A percentile compares a stretch with the other conserved stretches of the same genome.
phyloP scores from a whole-genome alignment of 345 rosid species.

The Psidium friedrichsthalianum region DNA sequence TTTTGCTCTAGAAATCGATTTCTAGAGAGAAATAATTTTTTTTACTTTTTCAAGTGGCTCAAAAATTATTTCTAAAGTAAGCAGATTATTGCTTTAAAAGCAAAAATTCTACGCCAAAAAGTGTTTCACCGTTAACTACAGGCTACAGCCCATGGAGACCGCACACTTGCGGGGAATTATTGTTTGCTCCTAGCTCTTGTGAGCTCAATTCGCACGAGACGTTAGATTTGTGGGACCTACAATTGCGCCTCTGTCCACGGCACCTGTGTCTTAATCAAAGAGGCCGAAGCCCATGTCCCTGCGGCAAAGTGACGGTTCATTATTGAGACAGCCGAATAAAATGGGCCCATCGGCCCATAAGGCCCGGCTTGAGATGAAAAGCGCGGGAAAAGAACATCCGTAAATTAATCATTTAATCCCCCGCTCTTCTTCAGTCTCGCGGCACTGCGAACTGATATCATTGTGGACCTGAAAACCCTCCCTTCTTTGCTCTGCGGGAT shows the following conservation, averaged over 20 bases:
- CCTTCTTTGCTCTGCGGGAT: not conserved
- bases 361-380: not conserved
- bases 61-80: no score
- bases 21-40: no score
- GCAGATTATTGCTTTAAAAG: no score
- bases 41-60: no score
- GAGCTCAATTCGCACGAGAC: not conserved
- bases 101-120: no score
- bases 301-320: not conserved
- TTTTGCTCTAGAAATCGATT: no score
- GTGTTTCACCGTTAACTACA: no score
- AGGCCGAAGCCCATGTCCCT: slow-evolving; percentile 89
- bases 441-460: not conserved
- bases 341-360: not conserved
- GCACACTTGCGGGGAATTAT: not conserved
- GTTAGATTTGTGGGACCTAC: not conserved
- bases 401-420: not conserved
- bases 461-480: not conserved
- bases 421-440: not conserved
- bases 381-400: slow-evolving; percentile 3
- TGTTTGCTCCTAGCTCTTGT: not conserved
- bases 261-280: slow-evolving; percentile 30
- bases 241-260: not conserved
- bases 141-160: not conserved
- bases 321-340: not conserved